Evolutionary conservation across 768 basidiomycete genomes (phyloP), one percentile per base, ranked within the genome.

Genomic region (Collybia nuda): DNA sequence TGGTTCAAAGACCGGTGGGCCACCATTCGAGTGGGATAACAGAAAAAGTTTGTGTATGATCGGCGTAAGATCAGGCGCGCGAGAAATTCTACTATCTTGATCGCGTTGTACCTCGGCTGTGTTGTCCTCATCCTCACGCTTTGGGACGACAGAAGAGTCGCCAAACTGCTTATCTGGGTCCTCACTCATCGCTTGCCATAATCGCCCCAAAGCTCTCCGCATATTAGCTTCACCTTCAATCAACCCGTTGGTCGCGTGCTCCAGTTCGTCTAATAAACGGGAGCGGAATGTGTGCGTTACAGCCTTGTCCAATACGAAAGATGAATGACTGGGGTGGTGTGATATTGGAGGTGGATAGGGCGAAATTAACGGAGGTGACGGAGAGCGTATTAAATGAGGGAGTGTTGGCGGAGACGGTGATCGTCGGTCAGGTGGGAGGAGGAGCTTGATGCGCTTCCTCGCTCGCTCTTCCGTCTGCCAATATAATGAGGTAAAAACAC

Each of bases 241-340:
- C 40, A 94, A 79, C 39, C 82, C 83, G 62, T 90, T 91, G 8
- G 90, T 91, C 12, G 90, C 85, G 44, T 86, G 73, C 56, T 92
- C 89, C 12, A 94, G 75, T 58, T 92, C 90, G 55, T 90, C 85
- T 19, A 93, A 69, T 42, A 93, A 69, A 49, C 74, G 77, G 28
- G 90, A 88, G 39, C 90, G 87, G 68, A 91, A 94, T 3, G 91
- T 84, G 64, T 90, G 87, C 15, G 88, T 90, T 14, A 90, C 82
- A 6, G 89, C 80, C 55, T 86, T 88, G 64, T 93, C 91, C 77
- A 93, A 79, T 12, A 94, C 90, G 58, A 91, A 90, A 0, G 90
- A 89, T 17, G 90, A 79, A 67, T 89, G 93, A 54, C 79, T 86
- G 52, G 84, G 76, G 60, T 93, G 90, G 44, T 86, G 80, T 8